A percentile compares a stretch with the other conserved stretches of the same genome.
Evolutionary conservation across 108 stramenopile genomes (phyloP).

Genomic region (Mediolabrus comicus): DNA sequence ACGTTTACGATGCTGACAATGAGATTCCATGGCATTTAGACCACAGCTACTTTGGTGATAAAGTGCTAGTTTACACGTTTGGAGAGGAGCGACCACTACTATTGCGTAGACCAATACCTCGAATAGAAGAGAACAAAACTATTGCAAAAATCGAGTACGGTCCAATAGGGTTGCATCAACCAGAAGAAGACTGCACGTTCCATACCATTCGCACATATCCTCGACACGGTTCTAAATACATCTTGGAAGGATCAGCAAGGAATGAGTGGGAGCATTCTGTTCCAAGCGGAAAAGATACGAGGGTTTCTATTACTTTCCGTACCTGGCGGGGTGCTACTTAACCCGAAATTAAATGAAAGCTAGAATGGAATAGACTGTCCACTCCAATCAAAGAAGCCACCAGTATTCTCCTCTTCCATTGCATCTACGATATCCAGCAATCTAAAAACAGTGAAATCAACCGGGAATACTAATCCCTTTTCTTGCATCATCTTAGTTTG

Average conservation of each 20-base stretch:
- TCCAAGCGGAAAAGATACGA: constrained; percentile 18
- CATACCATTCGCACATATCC: constrained; percentile 20
- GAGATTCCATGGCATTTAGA: constrained; percentile 52
- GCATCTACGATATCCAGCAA: constrained; percentile 37
- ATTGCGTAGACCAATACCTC: constrained; percentile 8
- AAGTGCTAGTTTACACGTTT: constrained; percentile 42
- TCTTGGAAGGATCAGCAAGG: constrained; percentile 30
- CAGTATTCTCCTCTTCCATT: constrained; percentile 38
- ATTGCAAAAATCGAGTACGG: no score
- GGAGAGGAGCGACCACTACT: constrained; percentile 48
- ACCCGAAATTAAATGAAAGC: neutral
- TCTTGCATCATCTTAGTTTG: constrained; percentile 39
- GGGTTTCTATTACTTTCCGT: constrained; percentile 51
- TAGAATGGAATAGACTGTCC: constrained; percentile 15
- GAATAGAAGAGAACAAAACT: neutral
- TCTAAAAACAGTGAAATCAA: constrained; percentile 38
- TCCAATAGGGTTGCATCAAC: neutral
- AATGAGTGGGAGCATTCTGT: constrained; percentile 46
- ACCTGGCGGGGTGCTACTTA: constrained; percentile 3
- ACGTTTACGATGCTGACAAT: constrained; percentile 18
- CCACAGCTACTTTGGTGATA: constrained; percentile 37
- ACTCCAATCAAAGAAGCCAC: constrained; percentile 42
- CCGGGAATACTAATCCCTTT: constrained; percentile 43
- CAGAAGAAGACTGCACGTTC: neutral
- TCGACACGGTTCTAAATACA: constrained; percentile 38